phyloP scores from a whole-genome alignment of 2,329 filamentous ascomycete species.

The Pseudocercospora macadamiae region DNA sequence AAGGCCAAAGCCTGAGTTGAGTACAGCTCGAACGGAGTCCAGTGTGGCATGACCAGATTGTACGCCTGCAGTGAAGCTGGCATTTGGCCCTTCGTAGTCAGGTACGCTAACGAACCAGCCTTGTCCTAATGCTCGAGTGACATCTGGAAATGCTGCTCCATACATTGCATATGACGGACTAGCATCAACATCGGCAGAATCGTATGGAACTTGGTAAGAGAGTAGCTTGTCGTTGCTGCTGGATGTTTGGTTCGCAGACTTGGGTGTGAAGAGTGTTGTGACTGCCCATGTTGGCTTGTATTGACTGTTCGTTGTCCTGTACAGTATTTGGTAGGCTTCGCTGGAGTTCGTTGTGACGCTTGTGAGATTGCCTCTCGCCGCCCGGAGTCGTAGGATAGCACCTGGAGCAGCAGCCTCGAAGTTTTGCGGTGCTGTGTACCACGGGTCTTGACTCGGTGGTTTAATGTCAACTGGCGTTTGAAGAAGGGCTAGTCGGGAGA shows the following conservation, averaged over 20 bases:
- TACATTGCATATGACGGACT: slow-evolving; percentile 46
- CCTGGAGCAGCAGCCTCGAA: slow-evolving; percentile 38
- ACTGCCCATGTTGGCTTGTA: slow-evolving; percentile 34
- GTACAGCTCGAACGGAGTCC: slow-evolving; percentile 48
- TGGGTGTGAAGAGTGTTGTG: slow-evolving; percentile 34
- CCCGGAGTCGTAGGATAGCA: slow-evolving; percentile 38
- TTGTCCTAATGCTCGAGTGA: slow-evolving; percentile 43
- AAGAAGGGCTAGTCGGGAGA: slow-evolving; percentile 12
- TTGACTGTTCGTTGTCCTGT: slow-evolving; percentile 31
- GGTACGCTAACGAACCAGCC: slow-evolving; percentile 55
- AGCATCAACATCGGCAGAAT: slow-evolving; percentile 45
- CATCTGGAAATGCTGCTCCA: slow-evolving; percentile 25
- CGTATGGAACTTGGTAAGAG: slow-evolving; percentile 37
- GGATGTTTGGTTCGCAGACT: slow-evolving; percentile 7
- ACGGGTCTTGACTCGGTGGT: slow-evolving; percentile 43
- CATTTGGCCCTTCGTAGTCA: slow-evolving; percentile 49
- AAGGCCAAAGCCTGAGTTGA: slow-evolving; percentile 34
- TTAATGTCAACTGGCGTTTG: slow-evolving; percentile 23
- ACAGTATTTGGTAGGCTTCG: slow-evolving; percentile 36
- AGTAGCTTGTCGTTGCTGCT: slow-evolving; percentile 26
- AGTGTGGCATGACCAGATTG: slow-evolving; percentile 49
- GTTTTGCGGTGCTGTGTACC: slow-evolving; percentile 38
- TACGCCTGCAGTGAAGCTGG: slow-evolving; percentile 47
- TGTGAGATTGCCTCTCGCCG: slow-evolving; percentile 35
- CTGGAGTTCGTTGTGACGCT: slow-evolving; percentile 31